Base-by-base conservation (phyloP, 768 basidiomycete species). In the Lentinus tigrinus region DNA sequence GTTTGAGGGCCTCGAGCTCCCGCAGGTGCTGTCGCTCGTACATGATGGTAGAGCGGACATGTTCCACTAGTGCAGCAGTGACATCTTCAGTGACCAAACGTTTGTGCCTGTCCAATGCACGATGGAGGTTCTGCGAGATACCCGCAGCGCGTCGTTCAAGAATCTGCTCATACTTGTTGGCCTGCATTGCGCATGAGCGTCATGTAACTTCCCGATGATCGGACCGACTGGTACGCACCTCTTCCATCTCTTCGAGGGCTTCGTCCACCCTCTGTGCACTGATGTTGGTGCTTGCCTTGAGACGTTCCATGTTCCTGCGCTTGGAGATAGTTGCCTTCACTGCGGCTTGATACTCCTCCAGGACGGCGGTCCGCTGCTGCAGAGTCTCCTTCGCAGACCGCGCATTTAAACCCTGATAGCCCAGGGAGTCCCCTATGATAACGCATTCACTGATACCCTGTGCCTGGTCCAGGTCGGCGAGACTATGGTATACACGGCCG, bases 361-460 rank as follows among this genome's bases (percentile, higher is more conserved):
- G 76, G 10, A 97, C 93, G 8, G 85, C 84, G 0, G 93, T 92
- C 10, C 97, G 87, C 78, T 95, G 93, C 52, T 86, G 82, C 9
- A 98, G 74, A 0, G 97, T 95, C 72, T 96, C 94, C 71, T 97
- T 98, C 1, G 97, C 97, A 19, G 95, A 93, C 44, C 90, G 83
- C n/a, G 97, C 94, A 67, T 99, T 98, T 75, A 95, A 80, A 19
- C 95, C 92, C 72, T 98, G 95, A 73, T 99, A 99, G 2, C 94
- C 94, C 52, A 98, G 77, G 0, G 93, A 89, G 73, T 99, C 97
- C n/a, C 95, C 95, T 26, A 99, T 74, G 42, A 98, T 88, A 27
- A 98, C 93, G 65, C 92, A 93, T 79, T 98, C 96, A 65, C 90
- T 94, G 60, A 94, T 91, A 31, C 93, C 86, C 73, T 97, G 93